Evolutionary conservation across 306 rosid genomes (phyloP).

Genomic region (Benincasa hispida): DNA sequence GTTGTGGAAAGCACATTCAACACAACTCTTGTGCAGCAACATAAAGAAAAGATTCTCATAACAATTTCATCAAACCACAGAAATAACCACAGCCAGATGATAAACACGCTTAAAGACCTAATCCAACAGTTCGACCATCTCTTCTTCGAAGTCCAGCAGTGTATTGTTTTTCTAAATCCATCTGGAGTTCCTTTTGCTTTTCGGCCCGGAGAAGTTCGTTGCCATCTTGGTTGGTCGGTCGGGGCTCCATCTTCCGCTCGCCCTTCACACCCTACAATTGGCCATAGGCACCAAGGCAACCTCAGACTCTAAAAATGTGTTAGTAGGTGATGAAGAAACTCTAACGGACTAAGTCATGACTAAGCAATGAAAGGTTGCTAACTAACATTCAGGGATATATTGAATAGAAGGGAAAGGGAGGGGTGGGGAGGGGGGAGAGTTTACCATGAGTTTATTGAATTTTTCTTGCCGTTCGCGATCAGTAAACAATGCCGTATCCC

Average conservation of each 20-base stretch:
- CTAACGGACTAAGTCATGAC: constrained; percentile 15
- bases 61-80: not conserved
- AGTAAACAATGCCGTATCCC: constrained; percentile 61
- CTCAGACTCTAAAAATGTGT: constrained; percentile 99
- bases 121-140: constrained; percentile 98
- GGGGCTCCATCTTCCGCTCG: constrained; percentile 48
- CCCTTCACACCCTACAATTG: constrained; percentile 98
- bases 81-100: not conserved
- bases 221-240: constrained; percentile 29
- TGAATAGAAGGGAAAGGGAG: not conserved
- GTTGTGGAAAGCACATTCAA: not conserved
- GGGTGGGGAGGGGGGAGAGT: not conserved
- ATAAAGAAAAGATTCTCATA: not conserved
- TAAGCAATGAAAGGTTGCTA: constrained; percentile 10
- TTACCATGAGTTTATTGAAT: constrained; percentile 98
- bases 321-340: constrained; percentile 60
- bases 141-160: constrained; percentile 91
- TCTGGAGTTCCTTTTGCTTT: constrained; percentile 83
- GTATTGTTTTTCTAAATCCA: constrained; percentile 91
- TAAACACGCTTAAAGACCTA: constrained; percentile 50
- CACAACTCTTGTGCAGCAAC: constrained; percentile 4
- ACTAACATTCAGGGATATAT: constrained; percentile 35
- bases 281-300: constrained; percentile 98
- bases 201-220: constrained; percentile 37
- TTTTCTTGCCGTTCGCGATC: constrained; percentile 93